Conservation (phyloP, 129 eudicot species). For the Pseudognaphalium luteoalbum region DNA sequence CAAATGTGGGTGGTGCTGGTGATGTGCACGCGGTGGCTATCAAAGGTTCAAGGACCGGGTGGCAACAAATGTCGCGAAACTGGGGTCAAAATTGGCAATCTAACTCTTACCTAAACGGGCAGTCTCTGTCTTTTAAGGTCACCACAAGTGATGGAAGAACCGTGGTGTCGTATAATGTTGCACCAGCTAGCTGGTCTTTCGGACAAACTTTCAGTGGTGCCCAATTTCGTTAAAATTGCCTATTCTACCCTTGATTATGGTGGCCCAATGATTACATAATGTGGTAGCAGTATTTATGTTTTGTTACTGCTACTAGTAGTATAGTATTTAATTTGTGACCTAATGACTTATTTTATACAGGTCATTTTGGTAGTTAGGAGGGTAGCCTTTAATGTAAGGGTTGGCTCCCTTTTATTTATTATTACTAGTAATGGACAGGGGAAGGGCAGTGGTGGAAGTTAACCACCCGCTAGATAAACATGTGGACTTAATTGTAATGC, state of each 20-base stretch:
- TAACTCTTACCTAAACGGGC: slow-evolving; percentile 73
- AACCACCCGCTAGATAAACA: slow-evolving; percentile 59
- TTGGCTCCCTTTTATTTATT: neutral
- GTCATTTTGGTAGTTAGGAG: slow-evolving; percentile 36
- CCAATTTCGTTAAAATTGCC: slow-evolving; percentile 46
- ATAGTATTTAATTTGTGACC: slow-evolving; percentile 10
- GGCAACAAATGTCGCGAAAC: slow-evolving; percentile 90
- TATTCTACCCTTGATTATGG: neutral
- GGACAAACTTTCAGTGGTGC: slow-evolving; percentile 82
- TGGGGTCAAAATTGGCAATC: slow-evolving; percentile 99
- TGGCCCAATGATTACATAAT: neutral
- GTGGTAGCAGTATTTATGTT: slow-evolving; percentile 13
- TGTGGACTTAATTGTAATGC: slow-evolving; percentile 26
- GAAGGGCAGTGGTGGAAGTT: slow-evolving; percentile 58
- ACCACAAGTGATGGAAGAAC: slow-evolving; percentile 80
- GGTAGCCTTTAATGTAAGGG: slow-evolving; percentile 33
- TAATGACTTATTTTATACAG: slow-evolving; percentile 44
- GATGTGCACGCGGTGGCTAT: slow-evolving; percentile 71
- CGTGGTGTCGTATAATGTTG: slow-evolving; percentile 68
- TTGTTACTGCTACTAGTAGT: neutral
- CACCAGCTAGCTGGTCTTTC: slow-evolving; percentile 82
- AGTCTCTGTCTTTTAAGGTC: slow-evolving; percentile 75
- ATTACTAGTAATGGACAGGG: slow-evolving; percentile 15
- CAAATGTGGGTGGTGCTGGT: slow-evolving; percentile 89
- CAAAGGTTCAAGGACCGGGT: slow-evolving; percentile 79